Conservation (phyloP, 768 basidiomycete genomes). For the Leucogyrophana mollusca region DNA sequence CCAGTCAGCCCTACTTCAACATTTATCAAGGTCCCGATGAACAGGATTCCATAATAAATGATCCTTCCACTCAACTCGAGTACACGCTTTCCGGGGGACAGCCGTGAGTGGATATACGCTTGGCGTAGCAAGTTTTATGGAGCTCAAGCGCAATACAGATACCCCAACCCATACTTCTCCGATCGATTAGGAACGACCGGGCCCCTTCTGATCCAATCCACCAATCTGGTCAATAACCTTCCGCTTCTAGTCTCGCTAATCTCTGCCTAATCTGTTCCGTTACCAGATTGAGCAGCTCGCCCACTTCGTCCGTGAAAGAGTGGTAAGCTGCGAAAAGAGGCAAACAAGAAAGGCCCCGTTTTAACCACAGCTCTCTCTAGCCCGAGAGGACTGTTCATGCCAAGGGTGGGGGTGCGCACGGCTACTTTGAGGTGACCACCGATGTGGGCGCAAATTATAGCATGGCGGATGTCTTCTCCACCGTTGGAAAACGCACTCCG, state of each 20-base stretch:
- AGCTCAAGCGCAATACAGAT: slow-evolving; percentile 8
- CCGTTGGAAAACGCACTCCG: slow-evolving; percentile 15
- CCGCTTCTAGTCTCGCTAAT: background rate
- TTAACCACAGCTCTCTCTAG: background rate
- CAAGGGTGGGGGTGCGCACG: slow-evolving; percentile 15
- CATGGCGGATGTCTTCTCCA: slow-evolving; percentile 14
- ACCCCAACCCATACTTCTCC: slow-evolving; percentile 13
- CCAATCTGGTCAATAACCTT: slow-evolving; percentile 7
- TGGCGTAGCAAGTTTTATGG: background rate
- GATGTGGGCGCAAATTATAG: slow-evolving; percentile 12
- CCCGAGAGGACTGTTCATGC: slow-evolving; percentile 17
- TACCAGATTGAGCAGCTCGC: slow-evolving; percentile 14
- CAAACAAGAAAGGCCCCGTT: background rate
- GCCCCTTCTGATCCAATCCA: slow-evolving; percentile 12
- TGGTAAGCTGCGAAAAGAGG: slow-evolving; percentile 5
- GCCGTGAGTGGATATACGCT: slow-evolving; percentile 3
- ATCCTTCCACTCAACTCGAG: slow-evolving; percentile 10
- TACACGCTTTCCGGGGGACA: slow-evolving; percentile 16
- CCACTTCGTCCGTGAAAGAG: slow-evolving; percentile 17
- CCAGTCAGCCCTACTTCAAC: slow-evolving; percentile 11
- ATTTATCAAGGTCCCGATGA: slow-evolving; percentile 11
- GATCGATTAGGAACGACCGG: slow-evolving; percentile 14
- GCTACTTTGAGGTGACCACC: slow-evolving; percentile 18
- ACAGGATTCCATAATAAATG: slow-evolving; percentile 11
- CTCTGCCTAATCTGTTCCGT: background rate